Evolutionary conservation across 2,329 filamentous ascomycete species (phyloP).

Genomic region (Apiospora hydei): DNA sequence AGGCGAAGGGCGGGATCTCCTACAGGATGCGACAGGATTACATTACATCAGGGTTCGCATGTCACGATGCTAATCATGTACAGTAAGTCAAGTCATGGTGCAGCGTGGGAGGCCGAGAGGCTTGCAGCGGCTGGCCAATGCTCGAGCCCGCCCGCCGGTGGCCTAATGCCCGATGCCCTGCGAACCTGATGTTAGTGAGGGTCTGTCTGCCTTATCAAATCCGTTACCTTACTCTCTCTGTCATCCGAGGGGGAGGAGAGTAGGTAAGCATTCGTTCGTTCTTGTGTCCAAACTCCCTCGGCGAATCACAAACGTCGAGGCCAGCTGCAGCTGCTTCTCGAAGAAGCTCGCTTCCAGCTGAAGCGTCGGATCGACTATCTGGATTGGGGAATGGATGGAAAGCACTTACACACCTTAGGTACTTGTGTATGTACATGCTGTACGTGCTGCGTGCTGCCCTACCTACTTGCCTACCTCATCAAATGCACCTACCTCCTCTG

Average conservation of each 20-base stretch:
- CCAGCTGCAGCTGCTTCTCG: background rate
- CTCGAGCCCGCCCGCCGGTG: background rate
- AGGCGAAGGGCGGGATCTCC: slow-evolving; percentile 40
- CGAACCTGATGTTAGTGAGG: background rate
- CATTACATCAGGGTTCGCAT: slow-evolving; percentile 34
- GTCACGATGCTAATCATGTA: slow-evolving; percentile 33
- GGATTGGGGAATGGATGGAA: background rate
- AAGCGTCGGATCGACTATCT: slow-evolving; percentile 15
- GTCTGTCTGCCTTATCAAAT: background rate
- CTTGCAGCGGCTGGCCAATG: slow-evolving; percentile 13
- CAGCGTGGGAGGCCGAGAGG: slow-evolving; percentile 1
- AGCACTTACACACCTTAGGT: too few relatives aligned
- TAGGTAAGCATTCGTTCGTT: too few relatives aligned
- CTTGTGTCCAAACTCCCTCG: background rate
- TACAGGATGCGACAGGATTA: slow-evolving; percentile 29
- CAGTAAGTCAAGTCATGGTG: slow-evolving; percentile 17
- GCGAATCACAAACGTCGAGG: background rate
- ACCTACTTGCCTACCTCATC: too few relatives aligned
- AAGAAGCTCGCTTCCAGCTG: background rate
- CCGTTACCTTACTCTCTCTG: background rate
- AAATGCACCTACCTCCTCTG: too few relatives aligned
- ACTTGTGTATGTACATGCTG: background rate
- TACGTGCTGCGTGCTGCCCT: background rate
- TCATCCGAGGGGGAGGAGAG: too few relatives aligned
- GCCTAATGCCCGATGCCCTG: background rate